Percentiles rank a stretch among this genome's conserved stretches.
Conservation (phyloP, 129 eudicot species). For the Daucus carota region DH1_v3.0 NC_030389.2:16120501-16121000, state of each 20-base stretch:
- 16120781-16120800: background rate
- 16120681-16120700: conserved; percentile 98
- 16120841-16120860: background rate
- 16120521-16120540: too few species aligned
- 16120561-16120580: too few species aligned
- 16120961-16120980: background rate
- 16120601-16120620: conserved; percentile 64
- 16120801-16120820: background rate
- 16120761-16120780: background rate
- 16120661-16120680: conserved; percentile 95
- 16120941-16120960: background rate
- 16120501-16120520: background rate
- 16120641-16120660: conserved; percentile 90
- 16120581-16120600: background rate
- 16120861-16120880: background rate
- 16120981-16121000: background rate
- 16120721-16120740: conserved; percentile 49
- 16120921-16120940: background rate
- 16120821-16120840: background rate
- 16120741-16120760: background rate
- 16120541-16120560: background rate
- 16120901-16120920: background rate
- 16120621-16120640: conserved; percentile 86
- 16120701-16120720: conserved; percentile 92
- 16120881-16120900: background rate